Evolutionary conservation across 139 green algal species (phyloP), one percentile per base, ranked within the genome.

Genomic region (Coelastrella sp.): DNA sequence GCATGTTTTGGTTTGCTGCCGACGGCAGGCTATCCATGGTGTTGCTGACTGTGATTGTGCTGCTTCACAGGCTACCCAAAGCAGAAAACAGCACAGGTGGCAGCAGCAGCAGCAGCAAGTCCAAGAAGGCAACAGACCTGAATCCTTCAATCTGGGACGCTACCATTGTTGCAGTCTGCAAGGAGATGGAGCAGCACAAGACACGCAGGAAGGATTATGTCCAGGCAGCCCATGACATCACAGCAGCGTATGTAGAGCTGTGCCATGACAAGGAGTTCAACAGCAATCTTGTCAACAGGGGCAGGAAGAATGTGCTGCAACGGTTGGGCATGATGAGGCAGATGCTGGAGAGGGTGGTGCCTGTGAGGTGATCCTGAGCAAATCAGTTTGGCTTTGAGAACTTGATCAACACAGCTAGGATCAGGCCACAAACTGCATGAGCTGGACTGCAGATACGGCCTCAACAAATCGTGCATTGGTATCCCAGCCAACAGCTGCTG

Each of bases 101-200:
- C 68, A 75, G 68, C 68, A 75, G 68, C 68, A 75, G 14, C 68
- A 75, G 68, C 68, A 75, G 68, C 74, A 81, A 81, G 24, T 17
- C 24, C 24, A 57, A 81, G 27, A 58, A 81, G 24, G n/a, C 24
- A 15, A 8, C 58, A 7, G 61, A 85, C 17, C 12, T 85, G 17
- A 22, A 85, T 22, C 19, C 79, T 25, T 61, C 79, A 5, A 57
- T 85, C 17, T 85, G 58, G 58, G 79, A 85, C 20, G 79, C 79
- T 14, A 85, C 79, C 8, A 85, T 85, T 57, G 79, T 85, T 8
- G 79, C 79, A 49, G 79, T 85, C 17, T 72, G 20, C 8, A 24
- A 73, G 58, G 79, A 85, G 8, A 22, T 85, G 7, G 58, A 70
- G 22, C n/a, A 11, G n/a, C 22, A 84, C 78, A 85, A 73, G 6